These are phyloP conservation scores for Teunomyces aglyptinius DNA, from an alignment of 805 yeast genomes.

Conservation along the genomic window DNA sequence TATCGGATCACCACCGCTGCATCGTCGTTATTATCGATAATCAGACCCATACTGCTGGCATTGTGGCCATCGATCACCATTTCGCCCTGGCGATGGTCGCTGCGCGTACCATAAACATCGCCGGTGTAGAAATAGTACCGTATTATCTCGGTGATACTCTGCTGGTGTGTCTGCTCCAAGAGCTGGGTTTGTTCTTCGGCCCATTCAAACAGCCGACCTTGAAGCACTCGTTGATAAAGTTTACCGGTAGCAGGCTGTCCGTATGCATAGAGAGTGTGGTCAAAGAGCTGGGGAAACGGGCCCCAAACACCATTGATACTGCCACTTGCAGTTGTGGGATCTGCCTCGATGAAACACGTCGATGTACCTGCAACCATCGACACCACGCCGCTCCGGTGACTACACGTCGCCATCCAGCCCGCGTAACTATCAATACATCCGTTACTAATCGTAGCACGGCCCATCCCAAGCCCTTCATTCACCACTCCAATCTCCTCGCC, in stretches of 20 bases:
- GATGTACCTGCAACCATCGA: conserved; percentile 63
- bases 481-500: conserved; percentile 17
- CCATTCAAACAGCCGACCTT: conserved; percentile 10
- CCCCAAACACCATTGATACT: conserved; percentile 56
- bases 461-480: conserved; percentile 1
- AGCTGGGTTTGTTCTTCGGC: conserved; percentile 21
- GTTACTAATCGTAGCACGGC: conserved; percentile 25
- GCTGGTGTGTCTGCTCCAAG: conserved; percentile 19
- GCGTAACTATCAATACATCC: conserved; percentile 64
- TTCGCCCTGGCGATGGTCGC: conserved; percentile 51
- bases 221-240: conserved; percentile 38
- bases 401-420: conserved; percentile 45
- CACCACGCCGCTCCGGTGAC: conserved; percentile 13
- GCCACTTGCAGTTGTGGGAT: background rate
- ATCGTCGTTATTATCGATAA: conserved; percentile 27
- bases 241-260: conserved; percentile 63
- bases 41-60: conserved; percentile 7
- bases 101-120: conserved; percentile 57
- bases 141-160: conserved; percentile 22
- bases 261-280: conserved; percentile 43
- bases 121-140: conserved; percentile 49
- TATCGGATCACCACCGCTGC: conserved; percentile 41
- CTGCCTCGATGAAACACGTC: conserved; percentile 46
- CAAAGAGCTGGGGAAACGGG: conserved; percentile 43
- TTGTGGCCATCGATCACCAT: conserved; percentile 46